Evolutionary conservation across 2,329 filamentous ascomycete species (phyloP).

Genomic region (Ophiostoma ulmi): DNA sequence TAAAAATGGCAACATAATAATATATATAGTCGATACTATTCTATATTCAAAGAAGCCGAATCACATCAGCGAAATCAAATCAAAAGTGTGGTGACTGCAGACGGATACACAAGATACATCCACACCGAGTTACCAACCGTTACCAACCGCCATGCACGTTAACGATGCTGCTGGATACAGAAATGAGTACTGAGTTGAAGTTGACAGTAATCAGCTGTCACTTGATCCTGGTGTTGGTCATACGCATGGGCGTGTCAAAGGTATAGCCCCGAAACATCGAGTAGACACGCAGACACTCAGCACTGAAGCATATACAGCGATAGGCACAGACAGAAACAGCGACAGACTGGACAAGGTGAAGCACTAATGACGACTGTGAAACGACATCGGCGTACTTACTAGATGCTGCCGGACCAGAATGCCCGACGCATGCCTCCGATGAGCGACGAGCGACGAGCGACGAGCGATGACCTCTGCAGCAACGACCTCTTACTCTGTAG

Average conservation of each 20-base stretch:
- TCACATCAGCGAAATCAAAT: background rate
- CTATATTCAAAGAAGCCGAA: background rate
- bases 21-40: no score
- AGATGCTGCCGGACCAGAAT: background rate
- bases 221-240: background rate
- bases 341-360: background rate
- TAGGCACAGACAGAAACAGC: no score
- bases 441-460: no score
- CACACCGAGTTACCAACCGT: background rate
- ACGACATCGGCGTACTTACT: background rate
- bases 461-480: background rate
- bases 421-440: background rate
- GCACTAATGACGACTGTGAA: background rate
- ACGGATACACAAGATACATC: background rate
- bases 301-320: background rate
- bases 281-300: no score
- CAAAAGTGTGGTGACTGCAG: background rate
- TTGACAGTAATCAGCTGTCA: background rate
- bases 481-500: background rate
- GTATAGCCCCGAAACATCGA: no score
- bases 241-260: no score
- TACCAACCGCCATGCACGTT: background rate
- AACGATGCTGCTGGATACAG: background rate
- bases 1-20: background rate
- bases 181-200: background rate